Evolutionary conservation across 2,329 filamentous ascomycete genomes (phyloP).

Genomic region (Xylariaceae sp.): DNA sequence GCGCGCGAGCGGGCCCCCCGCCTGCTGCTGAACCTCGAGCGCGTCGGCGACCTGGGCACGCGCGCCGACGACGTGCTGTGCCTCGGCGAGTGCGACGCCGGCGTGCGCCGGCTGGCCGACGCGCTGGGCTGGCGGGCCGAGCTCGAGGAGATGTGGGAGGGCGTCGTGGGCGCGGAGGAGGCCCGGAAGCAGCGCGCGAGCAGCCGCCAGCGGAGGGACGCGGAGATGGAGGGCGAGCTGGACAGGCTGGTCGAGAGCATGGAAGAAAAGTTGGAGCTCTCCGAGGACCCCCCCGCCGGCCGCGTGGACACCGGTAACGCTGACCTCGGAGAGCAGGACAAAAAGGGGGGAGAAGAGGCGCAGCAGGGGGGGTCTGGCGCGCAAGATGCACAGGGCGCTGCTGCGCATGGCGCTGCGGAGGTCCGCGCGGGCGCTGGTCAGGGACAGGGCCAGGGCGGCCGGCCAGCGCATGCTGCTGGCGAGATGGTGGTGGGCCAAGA

Average conservation of each 20-base stretch:
- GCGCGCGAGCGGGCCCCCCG: constrained; percentile 59
- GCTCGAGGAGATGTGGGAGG: constrained; percentile 67
- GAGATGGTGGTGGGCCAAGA: no score
- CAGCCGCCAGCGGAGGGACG: constrained; percentile 5
- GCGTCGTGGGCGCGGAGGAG: constrained; percentile 55
- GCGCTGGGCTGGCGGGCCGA: constrained; percentile 81
- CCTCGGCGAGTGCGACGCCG: constrained; percentile 75
- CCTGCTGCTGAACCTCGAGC: constrained; percentile 80
- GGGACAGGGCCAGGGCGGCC: no score
- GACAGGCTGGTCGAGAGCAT: constrained; percentile 21
- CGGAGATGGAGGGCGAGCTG: constrained; percentile 23
- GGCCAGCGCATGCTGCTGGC: no score
- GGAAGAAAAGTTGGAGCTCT: constrained; percentile 14
- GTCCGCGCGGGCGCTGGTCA: no score
- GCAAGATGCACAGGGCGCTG: no score
- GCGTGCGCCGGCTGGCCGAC: constrained; percentile 70
- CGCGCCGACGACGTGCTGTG: constrained; percentile 77
- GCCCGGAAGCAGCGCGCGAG: constrained; percentile 39
- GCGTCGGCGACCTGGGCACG: constrained; percentile 70
- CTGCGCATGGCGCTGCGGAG: no score
- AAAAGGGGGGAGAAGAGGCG: no score
- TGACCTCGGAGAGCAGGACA: no score
- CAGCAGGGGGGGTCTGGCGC: no score
- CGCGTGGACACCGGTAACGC: no score
- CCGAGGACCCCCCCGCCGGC: no score